Conservation (phyloP, 2,329 filamentous ascomycete species). For the Calonectria pseudoreteaudii region DNA sequence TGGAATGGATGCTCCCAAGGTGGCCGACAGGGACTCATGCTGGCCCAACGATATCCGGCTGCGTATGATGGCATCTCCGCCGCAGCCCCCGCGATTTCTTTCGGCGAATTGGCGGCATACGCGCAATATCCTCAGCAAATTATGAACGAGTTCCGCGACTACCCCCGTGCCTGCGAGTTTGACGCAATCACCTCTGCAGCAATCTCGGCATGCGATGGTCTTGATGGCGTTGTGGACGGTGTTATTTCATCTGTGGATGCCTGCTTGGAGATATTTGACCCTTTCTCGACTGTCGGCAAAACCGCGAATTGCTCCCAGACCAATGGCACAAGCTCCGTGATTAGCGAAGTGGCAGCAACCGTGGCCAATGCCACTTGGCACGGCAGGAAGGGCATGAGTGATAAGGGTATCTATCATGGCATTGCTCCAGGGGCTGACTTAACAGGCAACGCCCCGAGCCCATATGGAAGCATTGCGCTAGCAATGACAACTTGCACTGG, state of each 20-base stretch:
- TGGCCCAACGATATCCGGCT: too few relatives aligned
- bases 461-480: background rate
- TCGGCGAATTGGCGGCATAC: too few relatives aligned
- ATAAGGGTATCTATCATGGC: background rate
- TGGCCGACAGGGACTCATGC: background rate
- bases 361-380: background rate
- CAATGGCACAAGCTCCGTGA: background rate
- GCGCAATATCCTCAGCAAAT: too few relatives aligned
- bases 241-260: background rate
- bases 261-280: background rate
- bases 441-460: background rate
- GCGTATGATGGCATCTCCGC: too few relatives aligned
- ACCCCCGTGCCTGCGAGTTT: too few relatives aligned
- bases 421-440: background rate
- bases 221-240: background rate
- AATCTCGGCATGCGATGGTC: too few relatives aligned
- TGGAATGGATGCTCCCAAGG: background rate
- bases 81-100: too few relatives aligned
- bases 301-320: background rate
- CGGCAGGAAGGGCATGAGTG: background rate
- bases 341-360: background rate
- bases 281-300: background rate
- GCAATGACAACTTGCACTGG: background rate
- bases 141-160: too few relatives aligned
- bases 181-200: too few relatives aligned